phyloP scores from a whole-genome alignment of 345 rosid species.

The Litchi chinensis region DNA sequence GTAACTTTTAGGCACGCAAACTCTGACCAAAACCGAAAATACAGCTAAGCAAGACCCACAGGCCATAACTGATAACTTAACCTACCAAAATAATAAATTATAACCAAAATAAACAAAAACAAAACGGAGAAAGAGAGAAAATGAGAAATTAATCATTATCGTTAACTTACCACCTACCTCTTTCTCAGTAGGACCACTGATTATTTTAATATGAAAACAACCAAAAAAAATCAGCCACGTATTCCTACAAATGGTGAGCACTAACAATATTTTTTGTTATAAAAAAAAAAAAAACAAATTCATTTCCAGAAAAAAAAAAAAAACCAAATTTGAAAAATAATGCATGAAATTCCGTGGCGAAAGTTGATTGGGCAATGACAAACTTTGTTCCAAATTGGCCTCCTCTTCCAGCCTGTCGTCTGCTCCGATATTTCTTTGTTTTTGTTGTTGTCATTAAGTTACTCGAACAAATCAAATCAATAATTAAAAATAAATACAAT shows the following conservation, averaged over 20 bases:
- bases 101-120: neutral
- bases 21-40: neutral
- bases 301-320: too few relatives aligned
- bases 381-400: slow-evolving; percentile 5
- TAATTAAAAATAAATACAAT: slow-evolving; percentile 6
- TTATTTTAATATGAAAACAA: neutral
- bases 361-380: neutral
- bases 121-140: too few relatives aligned
- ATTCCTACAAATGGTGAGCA: neutral
- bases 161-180: neutral
- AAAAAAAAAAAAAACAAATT: too few relatives aligned
- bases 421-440: slow-evolving; percentile 10
- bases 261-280: neutral
- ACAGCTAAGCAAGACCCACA: slow-evolving; percentile 3
- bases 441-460: neutral
- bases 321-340: neutral
- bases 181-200: neutral
- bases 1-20: neutral
- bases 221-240: neutral
- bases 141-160: neutral
- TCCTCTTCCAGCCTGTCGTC: slow-evolving; percentile 22
- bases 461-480: neutral
- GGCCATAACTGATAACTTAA: neutral
- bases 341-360: slow-evolving; percentile 21
- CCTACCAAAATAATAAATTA: neutral